These are phyloP conservation scores for Cytospora mali DNA, from an alignment of 2,329 filamentous ascomycete species.

Conservation along the genomic window DNA sequence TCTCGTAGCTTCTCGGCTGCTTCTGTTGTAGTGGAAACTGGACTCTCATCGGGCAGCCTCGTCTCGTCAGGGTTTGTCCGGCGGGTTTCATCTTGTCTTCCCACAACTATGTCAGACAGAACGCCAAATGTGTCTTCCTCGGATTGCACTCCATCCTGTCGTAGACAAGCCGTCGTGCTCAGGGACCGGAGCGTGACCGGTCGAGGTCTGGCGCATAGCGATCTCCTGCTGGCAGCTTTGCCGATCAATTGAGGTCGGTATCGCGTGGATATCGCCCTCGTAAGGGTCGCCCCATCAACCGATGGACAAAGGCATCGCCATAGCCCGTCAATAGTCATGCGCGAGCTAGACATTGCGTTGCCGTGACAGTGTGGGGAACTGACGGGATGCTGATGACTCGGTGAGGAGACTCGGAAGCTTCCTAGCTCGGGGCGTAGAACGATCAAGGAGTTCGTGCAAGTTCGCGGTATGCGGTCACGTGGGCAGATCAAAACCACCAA, in stretches of 20 bases:
- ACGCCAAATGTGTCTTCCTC: conserved; percentile 1
- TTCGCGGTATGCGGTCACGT: conserved; percentile 11
- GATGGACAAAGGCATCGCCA: conserved; percentile 67
- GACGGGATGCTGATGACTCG: not conserved
- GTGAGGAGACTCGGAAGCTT: conserved; percentile 2
- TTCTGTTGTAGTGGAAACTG: not conserved
- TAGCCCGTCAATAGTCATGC: conserved; percentile 57
- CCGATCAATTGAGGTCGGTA: conserved; percentile 10
- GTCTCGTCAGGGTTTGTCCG: not conserved
- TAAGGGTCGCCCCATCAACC: conserved; percentile 46
- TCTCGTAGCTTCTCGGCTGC: not conserved
- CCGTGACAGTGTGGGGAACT: not conserved
- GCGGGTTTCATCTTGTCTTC: not conserved
- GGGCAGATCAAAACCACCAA: not conserved
- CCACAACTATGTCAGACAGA: not conserved
- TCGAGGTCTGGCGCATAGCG: conserved; percentile 22
- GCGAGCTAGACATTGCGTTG: conserved; percentile 40
- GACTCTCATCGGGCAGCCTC: not conserved
- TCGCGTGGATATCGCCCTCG: conserved; percentile 34
- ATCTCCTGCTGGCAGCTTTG: not conserved
- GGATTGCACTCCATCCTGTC: not conserved
- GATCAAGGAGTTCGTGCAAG: not conserved
- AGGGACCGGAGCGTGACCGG: conserved; percentile 18
- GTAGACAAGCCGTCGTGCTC: conserved; percentile 6
- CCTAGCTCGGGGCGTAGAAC: not conserved